Evolutionary conservation across 495 filamentous ascomycete genomes (phyloP).

Genomic region (Aeminium ludgeri): DNA sequence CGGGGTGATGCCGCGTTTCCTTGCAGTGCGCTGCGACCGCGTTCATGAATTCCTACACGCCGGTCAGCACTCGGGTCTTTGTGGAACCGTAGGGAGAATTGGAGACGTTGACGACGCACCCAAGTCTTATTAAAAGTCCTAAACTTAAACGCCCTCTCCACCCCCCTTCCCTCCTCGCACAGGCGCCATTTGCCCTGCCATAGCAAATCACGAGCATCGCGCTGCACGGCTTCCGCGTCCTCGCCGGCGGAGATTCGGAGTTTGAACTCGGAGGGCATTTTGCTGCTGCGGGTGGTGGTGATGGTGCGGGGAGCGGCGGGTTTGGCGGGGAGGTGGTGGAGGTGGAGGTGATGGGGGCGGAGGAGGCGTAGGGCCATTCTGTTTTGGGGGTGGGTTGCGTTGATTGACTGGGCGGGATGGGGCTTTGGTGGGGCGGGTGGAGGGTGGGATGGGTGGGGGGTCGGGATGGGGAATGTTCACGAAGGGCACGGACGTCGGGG

Average conservation of each 20-base stretch:
- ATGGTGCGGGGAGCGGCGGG: neutral
- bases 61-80: neutral
- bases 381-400: too few relatives aligned
- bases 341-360: too few relatives aligned
- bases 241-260: conserved; percentile 1
- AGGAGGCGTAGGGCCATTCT: too few relatives aligned
- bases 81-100: neutral
- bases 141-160: conserved; percentile 18
- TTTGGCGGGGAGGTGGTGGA: too few relatives aligned
- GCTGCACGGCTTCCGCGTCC: neutral
- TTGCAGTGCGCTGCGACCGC: conserved; percentile 16
- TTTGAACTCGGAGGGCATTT: neutral
- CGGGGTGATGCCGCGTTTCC: conserved; percentile 15
- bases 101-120: too few relatives aligned
- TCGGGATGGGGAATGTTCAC: too few relatives aligned
- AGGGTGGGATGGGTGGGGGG: too few relatives aligned
- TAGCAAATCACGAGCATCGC: conserved; percentile 1
- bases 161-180: conserved; percentile 6
- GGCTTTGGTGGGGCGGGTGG: too few relatives aligned
- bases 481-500: too few relatives aligned
- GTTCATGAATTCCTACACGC: conserved; percentile 18
- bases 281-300: neutral
- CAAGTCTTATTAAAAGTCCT: conserved; percentile 18
- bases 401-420: too few relatives aligned
- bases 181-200: conserved; percentile 8